These are phyloP conservation scores for Corniculantispora saksenae DNA, from an alignment of 2,329 filamentous ascomycete species.

Conservation along the genomic window DNA sequence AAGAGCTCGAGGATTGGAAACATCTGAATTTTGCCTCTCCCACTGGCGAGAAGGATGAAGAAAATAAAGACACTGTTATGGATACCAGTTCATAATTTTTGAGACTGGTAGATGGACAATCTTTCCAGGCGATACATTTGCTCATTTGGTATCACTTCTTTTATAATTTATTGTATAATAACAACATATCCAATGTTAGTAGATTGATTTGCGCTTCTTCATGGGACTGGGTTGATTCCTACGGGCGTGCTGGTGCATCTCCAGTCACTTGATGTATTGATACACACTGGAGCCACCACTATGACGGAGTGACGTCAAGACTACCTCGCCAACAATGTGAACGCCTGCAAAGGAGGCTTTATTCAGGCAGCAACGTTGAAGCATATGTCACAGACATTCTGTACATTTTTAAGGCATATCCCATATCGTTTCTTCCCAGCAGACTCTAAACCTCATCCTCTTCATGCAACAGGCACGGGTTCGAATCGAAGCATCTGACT, in stretches of 20 bases:
- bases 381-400: background rate
- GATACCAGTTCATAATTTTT: constrained; percentile 12
- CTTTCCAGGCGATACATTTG: background rate
- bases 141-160: background rate
- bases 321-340: no score
- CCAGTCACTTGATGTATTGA: no score
- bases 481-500: constrained; percentile 13
- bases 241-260: no score
- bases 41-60: constrained; percentile 18
- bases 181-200: no score
- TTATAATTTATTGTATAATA: background rate
- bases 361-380: background rate
- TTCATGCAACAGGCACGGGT: background rate
- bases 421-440: background rate
- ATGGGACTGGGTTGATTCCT: no score
- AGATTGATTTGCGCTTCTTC: no score
- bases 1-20: constrained; percentile 94
- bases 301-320: background rate
- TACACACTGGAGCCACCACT: no score
- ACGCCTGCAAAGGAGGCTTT: no score
- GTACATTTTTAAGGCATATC: background rate
- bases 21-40: constrained; percentile 66
- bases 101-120: no score
- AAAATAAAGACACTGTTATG: constrained; percentile 8
- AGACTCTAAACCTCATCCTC: background rate